These are phyloP conservation scores for Monosporascus sp. DNA, from an alignment of 2,329 filamentous ascomycete species.

Conservation along the genomic window DNA sequence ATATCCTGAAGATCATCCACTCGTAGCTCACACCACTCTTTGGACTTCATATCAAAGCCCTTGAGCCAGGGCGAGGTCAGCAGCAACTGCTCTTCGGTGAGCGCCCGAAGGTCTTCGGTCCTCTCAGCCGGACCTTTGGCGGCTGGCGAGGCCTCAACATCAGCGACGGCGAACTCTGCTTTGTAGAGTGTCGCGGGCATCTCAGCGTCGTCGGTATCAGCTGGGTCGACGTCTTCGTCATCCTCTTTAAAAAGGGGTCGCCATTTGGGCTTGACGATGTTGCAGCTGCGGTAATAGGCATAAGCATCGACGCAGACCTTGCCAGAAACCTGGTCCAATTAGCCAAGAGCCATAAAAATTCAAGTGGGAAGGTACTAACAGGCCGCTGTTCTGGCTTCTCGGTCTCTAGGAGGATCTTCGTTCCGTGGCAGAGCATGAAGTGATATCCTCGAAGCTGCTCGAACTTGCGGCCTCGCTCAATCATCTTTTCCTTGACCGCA, in stretches of 20 bases:
- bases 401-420: conserved; percentile 23
- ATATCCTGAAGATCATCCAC: conserved; percentile 24
- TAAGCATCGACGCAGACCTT: conserved; percentile 30
- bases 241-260: conserved; percentile 9
- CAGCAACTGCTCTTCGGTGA: conserved; percentile 31
- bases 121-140: conserved; percentile 7
- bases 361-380: conserved; percentile 6
- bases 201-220: conserved; percentile 3
- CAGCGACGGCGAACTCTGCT: conserved; percentile 2
- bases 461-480: conserved; percentile 28
- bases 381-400: conserved; percentile 20
- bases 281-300: conserved; percentile 29
- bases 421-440: conserved; percentile 23
- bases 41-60: conserved; percentile 32
- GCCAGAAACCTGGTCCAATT: conserved; percentile 14
- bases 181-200: conserved; percentile 4
- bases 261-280: conserved; percentile 24
- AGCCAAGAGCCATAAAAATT: neutral
- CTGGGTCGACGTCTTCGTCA: neutral
- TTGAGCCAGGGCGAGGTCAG: conserved; percentile 31
- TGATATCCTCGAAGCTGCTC: conserved; percentile 29
- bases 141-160: conserved; percentile 1
- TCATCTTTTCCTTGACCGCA: conserved; percentile 18
- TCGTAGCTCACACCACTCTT: conserved; percentile 25
- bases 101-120: conserved; percentile 18